Evolutionary conservation across 257 asterid species (phyloP).

Genomic region (Nyctanthes arbortristis): DNA sequence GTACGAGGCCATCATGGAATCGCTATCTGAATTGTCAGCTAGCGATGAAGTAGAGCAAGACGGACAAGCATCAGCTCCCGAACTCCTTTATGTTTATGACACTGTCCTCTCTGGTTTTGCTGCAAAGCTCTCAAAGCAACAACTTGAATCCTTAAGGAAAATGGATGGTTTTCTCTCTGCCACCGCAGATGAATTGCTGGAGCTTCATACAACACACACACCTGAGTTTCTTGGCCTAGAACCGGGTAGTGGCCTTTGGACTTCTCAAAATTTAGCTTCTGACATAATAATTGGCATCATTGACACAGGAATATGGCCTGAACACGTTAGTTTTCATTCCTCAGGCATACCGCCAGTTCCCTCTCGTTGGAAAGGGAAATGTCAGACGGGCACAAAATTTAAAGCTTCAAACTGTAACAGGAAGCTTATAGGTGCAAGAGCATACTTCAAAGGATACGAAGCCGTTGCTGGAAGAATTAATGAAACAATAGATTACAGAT

Average conservation of each 20-base stretch:
- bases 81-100: constrained; percentile 58
- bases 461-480: constrained; percentile 53
- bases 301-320: constrained; percentile 85
- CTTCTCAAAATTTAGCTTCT: constrained; percentile 44
- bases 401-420: constrained; percentile 52
- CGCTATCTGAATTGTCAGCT: constrained; percentile 31
- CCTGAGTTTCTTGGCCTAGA: constrained; percentile 70
- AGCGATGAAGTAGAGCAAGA: constrained; percentile 23
- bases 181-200: constrained; percentile 46
- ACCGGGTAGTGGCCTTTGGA: constrained; percentile 60
- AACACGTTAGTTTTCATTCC: constrained; percentile 54
- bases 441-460: constrained; percentile 63
- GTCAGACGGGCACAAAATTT: constrained; percentile 51
- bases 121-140: constrained; percentile 50
- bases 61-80: constrained; percentile 31
- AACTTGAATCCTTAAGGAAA: constrained; percentile 40
- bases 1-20: constrained; percentile 53
- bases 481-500: constrained; percentile 51
- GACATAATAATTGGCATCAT: constrained; percentile 69
- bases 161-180: constrained; percentile 60
- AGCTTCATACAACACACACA: constrained; percentile 69
- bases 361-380: constrained; percentile 62
- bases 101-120: constrained; percentile 61
- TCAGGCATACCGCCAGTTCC: constrained; percentile 44
- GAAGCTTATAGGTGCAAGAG: constrained; percentile 62